Conservation (phyloP, 2,329 filamentous ascomycete genomes). For the Colletotrichum simmondsii region DNA sequence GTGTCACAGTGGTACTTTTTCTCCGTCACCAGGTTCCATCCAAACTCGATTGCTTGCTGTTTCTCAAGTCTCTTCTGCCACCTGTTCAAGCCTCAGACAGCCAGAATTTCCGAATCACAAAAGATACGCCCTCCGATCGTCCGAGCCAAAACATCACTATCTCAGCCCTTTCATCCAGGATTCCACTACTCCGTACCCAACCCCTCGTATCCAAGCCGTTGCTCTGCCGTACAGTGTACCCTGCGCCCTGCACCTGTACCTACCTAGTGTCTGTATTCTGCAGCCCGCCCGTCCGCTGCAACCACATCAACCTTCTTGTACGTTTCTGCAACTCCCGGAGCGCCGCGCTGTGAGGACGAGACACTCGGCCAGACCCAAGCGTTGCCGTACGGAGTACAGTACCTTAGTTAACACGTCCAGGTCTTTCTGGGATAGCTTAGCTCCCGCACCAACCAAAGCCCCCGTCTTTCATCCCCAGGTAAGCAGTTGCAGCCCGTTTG, state of each 20-base stretch:
- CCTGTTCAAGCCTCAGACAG: background rate
- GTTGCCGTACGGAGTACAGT: background rate
- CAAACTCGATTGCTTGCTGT: background rate
- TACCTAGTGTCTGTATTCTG: constrained; percentile 12
- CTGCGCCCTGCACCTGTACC: background rate
- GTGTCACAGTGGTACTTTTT: background rate
- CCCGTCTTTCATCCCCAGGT: background rate
- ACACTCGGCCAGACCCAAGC: constrained; percentile 21
- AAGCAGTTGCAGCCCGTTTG: background rate
- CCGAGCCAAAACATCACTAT: constrained; percentile 1
- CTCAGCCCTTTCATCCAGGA: background rate
- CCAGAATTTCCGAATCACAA: background rate
- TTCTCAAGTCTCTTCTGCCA: background rate
- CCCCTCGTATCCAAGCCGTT: constrained; percentile 25
- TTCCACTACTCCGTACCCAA: background rate
- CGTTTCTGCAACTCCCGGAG: constrained; percentile 3
- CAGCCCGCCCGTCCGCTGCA: background rate
- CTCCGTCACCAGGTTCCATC: background rate
- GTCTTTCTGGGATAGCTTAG: background rate
- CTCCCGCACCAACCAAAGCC: background rate
- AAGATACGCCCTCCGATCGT: background rate
- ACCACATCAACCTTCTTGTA: background rate
- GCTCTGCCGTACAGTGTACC: background rate
- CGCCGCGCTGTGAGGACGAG: constrained; percentile 1
- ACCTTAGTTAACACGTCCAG: background rate